phyloP scores from a whole-genome alignment of 176 grass and related monocot species.

The Oryza nivara region DNA sequence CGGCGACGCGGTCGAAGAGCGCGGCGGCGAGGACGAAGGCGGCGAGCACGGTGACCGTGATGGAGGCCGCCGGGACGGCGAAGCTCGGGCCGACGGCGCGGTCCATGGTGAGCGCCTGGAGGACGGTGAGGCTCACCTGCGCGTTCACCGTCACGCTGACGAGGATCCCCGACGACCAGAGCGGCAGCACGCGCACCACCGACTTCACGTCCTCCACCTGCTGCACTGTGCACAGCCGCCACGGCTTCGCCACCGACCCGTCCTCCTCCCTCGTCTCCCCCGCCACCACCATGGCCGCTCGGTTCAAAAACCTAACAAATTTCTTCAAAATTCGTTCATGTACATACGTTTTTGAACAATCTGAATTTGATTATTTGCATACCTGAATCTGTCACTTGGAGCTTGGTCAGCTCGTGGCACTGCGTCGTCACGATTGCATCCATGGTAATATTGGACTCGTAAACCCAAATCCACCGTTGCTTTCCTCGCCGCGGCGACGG shows the following conservation, averaged over 20 bases:
- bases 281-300: conserved; percentile 5
- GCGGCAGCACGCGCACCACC: conserved; percentile 35
- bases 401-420: neutral
- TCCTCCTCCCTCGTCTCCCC: neutral
- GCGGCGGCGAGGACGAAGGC: neutral
- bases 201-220: conserved; percentile 39
- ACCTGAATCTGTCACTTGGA: conserved; percentile 53
- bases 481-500: conserved; percentile 49
- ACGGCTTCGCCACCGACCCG: conserved; percentile 1
- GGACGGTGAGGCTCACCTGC: conserved; percentile 34
- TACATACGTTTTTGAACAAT: neutral
- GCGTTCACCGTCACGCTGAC: conserved; percentile 32
- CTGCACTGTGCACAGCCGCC: conserved; percentile 36
- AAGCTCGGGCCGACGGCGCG: conserved; percentile 30
- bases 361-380: neutral
- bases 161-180: conserved; percentile 43
- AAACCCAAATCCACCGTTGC: neutral
- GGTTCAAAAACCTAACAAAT: conserved; percentile 24
- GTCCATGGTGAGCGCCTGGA: conserved; percentile 50
- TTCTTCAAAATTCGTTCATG: no score
- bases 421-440: neutral
- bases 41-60: conserved; percentile 1
- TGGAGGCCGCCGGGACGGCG: conserved; percentile 35
- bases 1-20: conserved; percentile 22
- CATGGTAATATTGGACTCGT: conserved; percentile 36